These are phyloP conservation scores for Lactarius akahatsu DNA, from an alignment of 768 basidiomycete genomes.

Conservation along the genomic window DNA sequence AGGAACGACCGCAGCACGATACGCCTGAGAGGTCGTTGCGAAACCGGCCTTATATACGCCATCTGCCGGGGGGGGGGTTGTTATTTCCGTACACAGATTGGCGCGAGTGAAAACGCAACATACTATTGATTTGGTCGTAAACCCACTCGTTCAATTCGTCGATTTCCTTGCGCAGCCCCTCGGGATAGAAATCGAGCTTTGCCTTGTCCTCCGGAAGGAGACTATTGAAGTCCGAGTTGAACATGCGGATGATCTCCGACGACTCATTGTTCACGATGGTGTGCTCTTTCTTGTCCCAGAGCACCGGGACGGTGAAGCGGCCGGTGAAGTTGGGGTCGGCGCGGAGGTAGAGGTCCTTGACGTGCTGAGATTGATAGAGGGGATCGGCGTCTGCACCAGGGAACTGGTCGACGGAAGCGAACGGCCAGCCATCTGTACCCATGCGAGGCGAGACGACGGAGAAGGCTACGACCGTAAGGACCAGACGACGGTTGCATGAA, in stretches of 20 bases:
- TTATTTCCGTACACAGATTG: not conserved
- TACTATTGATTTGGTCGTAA: slow-evolving; percentile 82
- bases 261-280: slow-evolving; percentile 96
- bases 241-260: slow-evolving; percentile 91
- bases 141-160: slow-evolving; percentile 86
- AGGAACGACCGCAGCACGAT: slow-evolving; percentile 69
- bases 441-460: slow-evolving; percentile 84
- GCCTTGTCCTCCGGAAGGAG: slow-evolving; percentile 65
- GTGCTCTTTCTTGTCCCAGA: slow-evolving; percentile 89
- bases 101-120: slow-evolving; percentile 31
- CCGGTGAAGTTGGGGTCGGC: slow-evolving; percentile 71
- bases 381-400: slow-evolving; percentile 78
- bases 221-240: slow-evolving; percentile 84
- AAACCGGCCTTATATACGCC: slow-evolving; percentile 92
- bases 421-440: slow-evolving; percentile 86
- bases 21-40: slow-evolving; percentile 76
- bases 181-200: slow-evolving; percentile 75
- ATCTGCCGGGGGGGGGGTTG: slow-evolving; percentile 43
- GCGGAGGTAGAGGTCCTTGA: slow-evolving; percentile 84
- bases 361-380: slow-evolving; percentile 60
- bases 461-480: slow-evolving; percentile 50
- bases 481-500: not conserved
- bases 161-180: slow-evolving; percentile 67
- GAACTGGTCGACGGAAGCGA: slow-evolving; percentile 64
- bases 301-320: slow-evolving; percentile 81